Conservation (phyloP, 345 rosid species). For the Diplotaxis tenuifolia region DNA sequence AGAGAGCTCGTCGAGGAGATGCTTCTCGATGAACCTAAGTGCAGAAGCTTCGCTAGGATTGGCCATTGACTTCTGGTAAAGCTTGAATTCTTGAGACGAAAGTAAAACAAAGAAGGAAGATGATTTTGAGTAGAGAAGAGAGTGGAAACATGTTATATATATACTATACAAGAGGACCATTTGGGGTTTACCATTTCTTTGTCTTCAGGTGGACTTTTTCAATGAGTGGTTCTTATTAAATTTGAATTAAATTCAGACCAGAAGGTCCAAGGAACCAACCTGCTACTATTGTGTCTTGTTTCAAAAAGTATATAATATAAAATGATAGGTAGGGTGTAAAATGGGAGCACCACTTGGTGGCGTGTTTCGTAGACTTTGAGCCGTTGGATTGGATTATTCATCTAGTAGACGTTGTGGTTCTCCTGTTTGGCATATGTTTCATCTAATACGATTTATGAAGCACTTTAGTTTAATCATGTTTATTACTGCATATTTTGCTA, state of each 20-base stretch:
- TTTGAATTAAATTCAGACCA: neutral
- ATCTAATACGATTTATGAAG: neutral
- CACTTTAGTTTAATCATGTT: neutral
- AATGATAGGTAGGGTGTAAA: constrained; percentile 2
- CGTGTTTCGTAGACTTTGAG: constrained; percentile 28
- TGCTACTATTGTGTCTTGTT: neutral
- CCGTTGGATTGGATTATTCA: constrained; percentile 30
- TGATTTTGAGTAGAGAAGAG: constrained; percentile 27
- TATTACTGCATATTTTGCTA: neutral
- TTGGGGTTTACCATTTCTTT: neutral
- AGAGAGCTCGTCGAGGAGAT: constrained; percentile 53
- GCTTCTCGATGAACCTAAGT: constrained; percentile 54
- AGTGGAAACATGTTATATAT: constrained; percentile 35
- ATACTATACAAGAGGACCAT: neutral
- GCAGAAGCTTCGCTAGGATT: constrained; percentile 41
- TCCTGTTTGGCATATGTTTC: neutral
- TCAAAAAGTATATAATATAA: neutral
- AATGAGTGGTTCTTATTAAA: constrained; percentile 4
- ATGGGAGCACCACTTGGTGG: constrained; percentile 17
- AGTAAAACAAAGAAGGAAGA: neutral
- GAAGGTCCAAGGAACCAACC: constrained; percentile 26
- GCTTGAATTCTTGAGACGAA: neutral
- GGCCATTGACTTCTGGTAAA: constrained; percentile 34
- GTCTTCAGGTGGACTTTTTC: constrained; percentile 30
- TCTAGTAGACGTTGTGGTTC: constrained; percentile 11